A percentile compares a stretch with the other conserved stretches of the same genome.
These are phyloP conservation scores for Cudoniella acicularis DNA, from an alignment of 495 filamentous ascomycete species.

Conservation along the genomic window DNA sequence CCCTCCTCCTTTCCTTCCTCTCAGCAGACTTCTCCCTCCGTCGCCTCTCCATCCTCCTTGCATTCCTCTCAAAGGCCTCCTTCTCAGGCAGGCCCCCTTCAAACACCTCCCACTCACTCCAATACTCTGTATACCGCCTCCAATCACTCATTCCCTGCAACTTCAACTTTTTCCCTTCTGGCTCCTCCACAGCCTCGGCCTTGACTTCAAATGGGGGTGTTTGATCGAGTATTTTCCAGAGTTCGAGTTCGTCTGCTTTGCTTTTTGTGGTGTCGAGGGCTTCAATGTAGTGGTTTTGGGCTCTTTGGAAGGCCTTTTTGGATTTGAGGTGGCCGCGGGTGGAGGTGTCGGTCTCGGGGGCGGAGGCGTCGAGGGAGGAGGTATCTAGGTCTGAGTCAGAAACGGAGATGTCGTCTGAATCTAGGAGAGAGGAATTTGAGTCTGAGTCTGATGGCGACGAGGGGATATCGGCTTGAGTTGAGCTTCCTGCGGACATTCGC, in stretches of 20 bases:
- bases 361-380: background rate
- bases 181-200: slow-evolving; percentile 7
- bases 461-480: too few relatives aligned
- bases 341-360: background rate
- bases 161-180: slow-evolving; percentile 28
- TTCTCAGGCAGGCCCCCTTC: slow-evolving; percentile 31
- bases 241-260: slow-evolving; percentile 48
- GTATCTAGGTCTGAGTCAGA: background rate
- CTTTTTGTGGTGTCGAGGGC: slow-evolving; percentile 46
- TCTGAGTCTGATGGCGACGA: background rate
- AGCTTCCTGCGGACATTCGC: too few relatives aligned
- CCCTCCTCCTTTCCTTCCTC: background rate
- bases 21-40: background rate
- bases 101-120: slow-evolving; percentile 48
- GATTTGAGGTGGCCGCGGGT: background rate
- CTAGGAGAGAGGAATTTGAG: background rate
- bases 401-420: background rate
- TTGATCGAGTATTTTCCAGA: slow-evolving; percentile 49
- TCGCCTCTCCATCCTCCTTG: slow-evolving; percentile 7
- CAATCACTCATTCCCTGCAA: slow-evolving; percentile 38
- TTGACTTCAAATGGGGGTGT: slow-evolving; percentile 22
- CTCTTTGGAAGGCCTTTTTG: slow-evolving; percentile 28
- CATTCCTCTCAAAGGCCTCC: slow-evolving; percentile 29
- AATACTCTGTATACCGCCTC: slow-evolving; percentile 41
- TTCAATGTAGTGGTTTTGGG: slow-evolving; percentile 51